Evolutionary conservation across 2,329 filamentous ascomycete genomes (phyloP), one percentile per base, ranked within the genome.

Genomic region (Mollisia scopiformis): DNA sequence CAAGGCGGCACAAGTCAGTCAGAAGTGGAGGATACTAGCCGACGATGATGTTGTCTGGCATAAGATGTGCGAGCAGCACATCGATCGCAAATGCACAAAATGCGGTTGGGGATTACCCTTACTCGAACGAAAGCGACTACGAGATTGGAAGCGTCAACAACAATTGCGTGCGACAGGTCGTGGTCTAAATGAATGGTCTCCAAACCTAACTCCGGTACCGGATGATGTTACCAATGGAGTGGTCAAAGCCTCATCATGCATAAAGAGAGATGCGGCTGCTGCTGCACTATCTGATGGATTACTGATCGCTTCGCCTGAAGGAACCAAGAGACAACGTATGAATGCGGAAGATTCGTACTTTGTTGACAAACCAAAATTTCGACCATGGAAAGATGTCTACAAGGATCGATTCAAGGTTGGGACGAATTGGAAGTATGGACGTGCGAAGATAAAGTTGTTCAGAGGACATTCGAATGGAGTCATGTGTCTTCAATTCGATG

Each of bases 11-110:
- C 93, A 97, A 75, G 95, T 99, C 58, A 97, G 92, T 74, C 86
- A 88, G 61, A 84, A 89, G 69, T 99, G 95, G 95, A 85, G 92
- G 64, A 86, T 86, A 59, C 80, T 99, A 41, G 94, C 95, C n/a
- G 95, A 98, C 70, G 94, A 97, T 72, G 94, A 99, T 75, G 90
- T 96, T 8, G 94, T 99, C 3, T 99, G 95, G 95, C 91, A 97
- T 73, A 90, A 89, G 66, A 97, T 98, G 93, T 99, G 95, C 74
- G 93, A 97, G 75, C 94, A 98, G 73, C 93, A 97, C 75, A 96
- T 97, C 69, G 92, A 96, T 74, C 83, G 92, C 62, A 96, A 96
- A 74, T 97, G 93, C 75, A 93, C 88, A 62, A 96, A 95, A 73
- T 99, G 95, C 73, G 94, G 95, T 25, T 98, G 93, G 92, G 95